Evolutionary conservation across 805 yeast species (phyloP).

Genomic region (Lipomyces starkeyi): DNA sequence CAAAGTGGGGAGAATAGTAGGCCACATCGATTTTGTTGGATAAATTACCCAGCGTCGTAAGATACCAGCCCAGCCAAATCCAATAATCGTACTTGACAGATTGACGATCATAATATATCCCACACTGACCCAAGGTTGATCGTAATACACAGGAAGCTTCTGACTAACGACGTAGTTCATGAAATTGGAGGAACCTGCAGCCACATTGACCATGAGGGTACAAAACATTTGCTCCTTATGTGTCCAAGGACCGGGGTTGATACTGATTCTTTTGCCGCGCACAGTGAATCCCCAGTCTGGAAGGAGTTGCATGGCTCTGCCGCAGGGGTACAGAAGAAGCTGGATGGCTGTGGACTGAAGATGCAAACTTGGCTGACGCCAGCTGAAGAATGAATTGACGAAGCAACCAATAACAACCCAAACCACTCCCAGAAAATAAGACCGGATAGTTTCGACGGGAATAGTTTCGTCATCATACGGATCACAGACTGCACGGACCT

Average conservation of each 20-base stretch:
- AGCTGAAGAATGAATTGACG: conserved; percentile 61
- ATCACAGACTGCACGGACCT: conserved; percentile 50
- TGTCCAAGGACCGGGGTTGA: conserved; percentile 70
- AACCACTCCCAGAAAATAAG: conserved; percentile 56
- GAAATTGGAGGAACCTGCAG: not conserved
- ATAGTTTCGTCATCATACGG: conserved; percentile 54
- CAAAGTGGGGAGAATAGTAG: conserved; percentile 54
- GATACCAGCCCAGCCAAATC: conserved; percentile 69
- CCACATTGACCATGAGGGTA: conserved; percentile 48
- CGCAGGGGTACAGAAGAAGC: conserved; percentile 64
- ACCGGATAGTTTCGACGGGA: conserved; percentile 58
- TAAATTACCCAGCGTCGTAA: conserved; percentile 63
- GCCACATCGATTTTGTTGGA: conserved; percentile 67
- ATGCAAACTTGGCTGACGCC: conserved; percentile 59
- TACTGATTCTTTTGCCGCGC: conserved; percentile 49
- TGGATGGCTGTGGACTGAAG: conserved; percentile 62
- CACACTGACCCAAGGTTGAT: conserved; percentile 47
- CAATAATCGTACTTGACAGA: conserved; percentile 64
- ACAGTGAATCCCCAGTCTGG: conserved; percentile 45
- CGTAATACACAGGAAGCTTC: conserved; percentile 42
- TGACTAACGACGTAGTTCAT: conserved; percentile 14
- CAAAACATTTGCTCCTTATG: conserved; percentile 69
- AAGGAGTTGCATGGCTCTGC: conserved; percentile 50
- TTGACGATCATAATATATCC: conserved; percentile 61
- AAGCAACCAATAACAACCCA: conserved; percentile 63